These are phyloP conservation scores for Suaeda aralocaspica DNA, from an alignment of 148 eudicot genomes.

Conservation along the genomic window DNA sequence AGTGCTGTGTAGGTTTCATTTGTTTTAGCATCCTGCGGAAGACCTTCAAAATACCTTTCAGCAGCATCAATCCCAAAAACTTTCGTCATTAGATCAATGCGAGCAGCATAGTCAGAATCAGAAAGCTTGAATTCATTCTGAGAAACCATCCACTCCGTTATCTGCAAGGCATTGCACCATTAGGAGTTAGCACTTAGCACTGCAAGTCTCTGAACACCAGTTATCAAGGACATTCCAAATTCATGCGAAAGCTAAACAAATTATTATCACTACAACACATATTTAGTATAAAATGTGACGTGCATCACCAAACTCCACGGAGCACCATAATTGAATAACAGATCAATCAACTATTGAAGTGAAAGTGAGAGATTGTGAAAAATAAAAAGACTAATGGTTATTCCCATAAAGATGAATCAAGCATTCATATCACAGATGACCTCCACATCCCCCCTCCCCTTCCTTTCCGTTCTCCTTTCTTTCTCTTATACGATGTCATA, in stretches of 20 bases:
- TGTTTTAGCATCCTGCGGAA: constrained; percentile 64
- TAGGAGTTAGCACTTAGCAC: not conserved
- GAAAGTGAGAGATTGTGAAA: too few relatives aligned
- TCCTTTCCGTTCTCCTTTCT: too few relatives aligned
- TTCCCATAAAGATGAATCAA: not conserved
- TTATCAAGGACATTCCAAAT: not conserved
- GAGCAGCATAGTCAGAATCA: constrained; percentile 81
- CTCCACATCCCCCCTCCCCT: too few relatives aligned
- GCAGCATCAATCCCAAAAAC: constrained; percentile 94
- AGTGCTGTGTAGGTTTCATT: constrained; percentile 87
- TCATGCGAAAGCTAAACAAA: not conserved
- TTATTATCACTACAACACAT: not conserved
- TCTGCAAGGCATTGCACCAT: constrained; percentile 41
- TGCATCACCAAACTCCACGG: not conserved
- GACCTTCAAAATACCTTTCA: constrained; percentile 79
- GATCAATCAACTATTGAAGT: not conserved
- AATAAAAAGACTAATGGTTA: too few relatives aligned
- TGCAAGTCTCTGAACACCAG: not conserved
- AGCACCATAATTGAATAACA: not conserved
- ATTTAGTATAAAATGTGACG: not conserved
- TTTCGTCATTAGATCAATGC: constrained; percentile 80
- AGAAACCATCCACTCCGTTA: constrained; percentile 92
- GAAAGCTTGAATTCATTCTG: constrained; percentile 54
- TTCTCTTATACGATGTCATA: too few relatives aligned
- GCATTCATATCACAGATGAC: too few relatives aligned